Conservation (phyloP, 225 moss, liverwort and hornwort genomes). For the Bryum argenteum region DNA sequence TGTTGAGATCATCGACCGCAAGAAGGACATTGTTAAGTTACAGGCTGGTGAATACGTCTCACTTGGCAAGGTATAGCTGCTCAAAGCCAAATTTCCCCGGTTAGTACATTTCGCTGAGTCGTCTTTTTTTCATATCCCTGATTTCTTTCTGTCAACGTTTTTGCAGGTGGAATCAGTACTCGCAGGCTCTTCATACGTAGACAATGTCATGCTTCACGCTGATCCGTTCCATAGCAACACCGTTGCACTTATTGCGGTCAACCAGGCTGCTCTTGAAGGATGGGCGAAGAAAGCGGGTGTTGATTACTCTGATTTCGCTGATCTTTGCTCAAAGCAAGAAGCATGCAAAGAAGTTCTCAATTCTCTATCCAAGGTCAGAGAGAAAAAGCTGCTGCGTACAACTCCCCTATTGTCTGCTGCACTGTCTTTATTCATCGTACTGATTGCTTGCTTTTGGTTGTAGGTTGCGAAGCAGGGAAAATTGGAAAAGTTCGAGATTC, state of each 20-base stretch:
- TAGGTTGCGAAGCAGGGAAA: slow-evolving; percentile 67
- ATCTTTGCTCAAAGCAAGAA: slow-evolving; percentile 70
- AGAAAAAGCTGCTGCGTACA: not conserved
- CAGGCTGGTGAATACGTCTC: slow-evolving; percentile 99
- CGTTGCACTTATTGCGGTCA: slow-evolving; percentile 70
- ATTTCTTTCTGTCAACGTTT: not conserved
- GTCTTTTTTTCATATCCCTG: not conserved
- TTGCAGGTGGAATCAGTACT: slow-evolving; percentile 84
- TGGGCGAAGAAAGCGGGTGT: slow-evolving; percentile 72
- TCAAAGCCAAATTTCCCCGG: no score
- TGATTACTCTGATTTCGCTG: slow-evolving; percentile 53
- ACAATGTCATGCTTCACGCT: slow-evolving; percentile 83
- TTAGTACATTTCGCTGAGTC: no score
- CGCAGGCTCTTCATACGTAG: slow-evolving; percentile 69
- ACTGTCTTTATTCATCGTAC: slow-evolving; percentile 15
- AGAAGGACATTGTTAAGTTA: slow-evolving; percentile 96
- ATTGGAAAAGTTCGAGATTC: slow-evolving; percentile 78
- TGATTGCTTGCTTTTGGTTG: slow-evolving; percentile 9
- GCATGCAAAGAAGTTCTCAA: slow-evolving; percentile 61
- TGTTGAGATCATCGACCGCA: slow-evolving; percentile 90
- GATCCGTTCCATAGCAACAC: slow-evolving; percentile 74
- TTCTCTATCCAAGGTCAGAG: slow-evolving; percentile 65
- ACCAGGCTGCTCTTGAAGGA: slow-evolving; percentile 58
- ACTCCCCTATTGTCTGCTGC: no score
- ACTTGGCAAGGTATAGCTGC: slow-evolving; percentile 75